These are phyloP conservation scores for Aspergillus novoparasiticus DNA, from an alignment of 2,329 filamentous ascomycete genomes.

Conservation along the genomic window DNA sequence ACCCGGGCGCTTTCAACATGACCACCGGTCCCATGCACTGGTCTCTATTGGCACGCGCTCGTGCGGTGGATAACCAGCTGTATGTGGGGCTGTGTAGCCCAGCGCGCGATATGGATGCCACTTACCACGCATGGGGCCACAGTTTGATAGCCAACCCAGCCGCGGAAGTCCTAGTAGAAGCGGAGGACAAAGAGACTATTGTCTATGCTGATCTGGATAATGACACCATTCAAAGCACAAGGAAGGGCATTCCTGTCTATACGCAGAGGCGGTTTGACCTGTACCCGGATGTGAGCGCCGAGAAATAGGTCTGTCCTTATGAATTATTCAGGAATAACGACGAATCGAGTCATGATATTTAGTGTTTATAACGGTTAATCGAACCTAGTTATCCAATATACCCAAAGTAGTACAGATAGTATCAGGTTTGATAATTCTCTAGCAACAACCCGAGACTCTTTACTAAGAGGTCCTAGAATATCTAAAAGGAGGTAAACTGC, in stretches of 20 bases:
- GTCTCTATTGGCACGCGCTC: conserved; percentile 76
- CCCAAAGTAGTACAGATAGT: not conserved
- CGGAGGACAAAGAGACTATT: conserved; percentile 75
- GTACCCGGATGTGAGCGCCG: conserved; percentile 83
- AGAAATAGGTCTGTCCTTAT: conserved; percentile 6
- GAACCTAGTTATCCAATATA: not conserved
- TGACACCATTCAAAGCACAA: conserved; percentile 70
- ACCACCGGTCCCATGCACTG: conserved; percentile 93
- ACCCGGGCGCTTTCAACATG: conserved; percentile 95
- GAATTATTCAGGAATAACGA: not conserved
- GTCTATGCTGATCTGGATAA: conserved; percentile 72
- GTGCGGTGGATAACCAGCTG: conserved; percentile 91
- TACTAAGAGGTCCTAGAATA: not conserved
- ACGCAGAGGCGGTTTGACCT: conserved; percentile 90
- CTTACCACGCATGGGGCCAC: conserved; percentile 91
- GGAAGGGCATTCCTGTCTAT: conserved; percentile 81
- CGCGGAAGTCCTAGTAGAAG: conserved; percentile 76
- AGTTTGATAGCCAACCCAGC: conserved; percentile 86
- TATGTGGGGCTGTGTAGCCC: conserved; percentile 94
- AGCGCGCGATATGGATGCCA: conserved; percentile 73
- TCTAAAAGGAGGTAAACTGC: too few relatives aligned
- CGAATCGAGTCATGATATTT: not conserved
- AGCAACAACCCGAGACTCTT: not conserved
- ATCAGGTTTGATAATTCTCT: not conserved
- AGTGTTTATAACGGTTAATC: not conserved